These are phyloP conservation scores for Odontarrhena argentea DNA, from an alignment of 345 rosid species.

Conservation along the genomic window DNA sequence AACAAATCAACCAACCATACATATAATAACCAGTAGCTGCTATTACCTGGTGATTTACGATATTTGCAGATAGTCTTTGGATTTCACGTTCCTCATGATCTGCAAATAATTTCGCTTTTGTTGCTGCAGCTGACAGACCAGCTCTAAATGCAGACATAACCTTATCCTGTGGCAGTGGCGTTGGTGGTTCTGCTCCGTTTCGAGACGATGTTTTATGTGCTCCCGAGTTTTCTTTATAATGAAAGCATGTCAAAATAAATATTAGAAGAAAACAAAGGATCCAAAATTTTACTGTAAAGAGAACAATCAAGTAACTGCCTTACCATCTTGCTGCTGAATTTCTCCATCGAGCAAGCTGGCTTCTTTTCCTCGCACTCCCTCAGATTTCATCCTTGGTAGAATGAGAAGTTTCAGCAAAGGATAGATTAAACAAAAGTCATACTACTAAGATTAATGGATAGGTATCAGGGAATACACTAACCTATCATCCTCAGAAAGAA, in stretches of 20 bases:
- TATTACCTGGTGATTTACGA: slow-evolving; percentile 88
- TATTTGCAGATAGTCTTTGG: slow-evolving; percentile 94
- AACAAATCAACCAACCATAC: slow-evolving; percentile 13
- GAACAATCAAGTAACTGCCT: slow-evolving; percentile 26
- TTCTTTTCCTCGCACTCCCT: slow-evolving; percentile 53
- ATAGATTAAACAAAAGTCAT: slow-evolving; percentile 9
- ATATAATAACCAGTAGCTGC: background rate
- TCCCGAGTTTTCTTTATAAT: slow-evolving; percentile 46
- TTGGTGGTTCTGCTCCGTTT: slow-evolving; percentile 52
- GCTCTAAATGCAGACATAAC: slow-evolving; percentile 78
- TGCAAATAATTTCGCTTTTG: slow-evolving; percentile 92
- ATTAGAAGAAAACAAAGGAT: slow-evolving; percentile 18
- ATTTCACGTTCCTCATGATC: slow-evolving; percentile 99
- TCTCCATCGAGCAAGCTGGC: slow-evolving; percentile 52
- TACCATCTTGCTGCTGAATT: slow-evolving; percentile 56
- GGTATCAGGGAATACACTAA: slow-evolving; percentile 40
- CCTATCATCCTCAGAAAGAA: slow-evolving; percentile 76
- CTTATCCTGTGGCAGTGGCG: slow-evolving; percentile 63
- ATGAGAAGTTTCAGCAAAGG: slow-evolving; percentile 26
- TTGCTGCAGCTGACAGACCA: slow-evolving; percentile 96
- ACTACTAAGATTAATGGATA: slow-evolving; percentile 6
- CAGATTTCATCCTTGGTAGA: slow-evolving; percentile 60
- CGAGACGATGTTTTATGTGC: slow-evolving; percentile 47
- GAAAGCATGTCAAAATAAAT: slow-evolving; percentile 26
- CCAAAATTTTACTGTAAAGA: background rate